Evolutionary conservation across 169 alveolate species (phyloP), one percentile per base, ranked within the genome.

Genomic region (Plasmodium cynomolgi): DNA sequence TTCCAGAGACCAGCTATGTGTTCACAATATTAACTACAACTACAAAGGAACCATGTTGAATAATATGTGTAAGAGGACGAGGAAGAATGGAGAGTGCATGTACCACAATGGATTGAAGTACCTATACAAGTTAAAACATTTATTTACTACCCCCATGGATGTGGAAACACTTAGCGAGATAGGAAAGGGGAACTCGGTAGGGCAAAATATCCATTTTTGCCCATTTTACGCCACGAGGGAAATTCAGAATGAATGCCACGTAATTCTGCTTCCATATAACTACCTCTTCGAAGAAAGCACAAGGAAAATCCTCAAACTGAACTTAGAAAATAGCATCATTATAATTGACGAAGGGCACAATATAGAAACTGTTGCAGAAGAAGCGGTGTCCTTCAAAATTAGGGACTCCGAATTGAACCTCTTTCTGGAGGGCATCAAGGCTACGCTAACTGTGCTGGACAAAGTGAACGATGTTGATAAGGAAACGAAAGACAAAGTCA

Each of bases 311-410:
- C 80, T 97, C 84, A 96, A 97, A 50, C 85, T 98, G 6, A 92
- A 96, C 58, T 85, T 98, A 47, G 91, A 96, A 31, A 96, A 98
- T 88, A 80, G 98, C 11, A 95, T 98, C 23, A 88, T 98, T 26
- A 97, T 98, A 50, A 97, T 98, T 56, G 99, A 98, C 93, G 99
- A 98, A 93, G 99, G 99, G 15, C 99, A 98, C 92, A 98, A 98
- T 95, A 96, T 98, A 15, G 99, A 97, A 74, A 84, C 93, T 17
- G 97, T 97, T 26, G 98, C 99, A 7, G 99, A 98, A 88, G 97
- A 93, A 23, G 99, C 98, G 2, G 97, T 96, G 31, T 96, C 98
- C 0, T 97, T 96, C 82, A 90, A 84, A 68, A 58, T 96, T 34
- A 93, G 92, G 85, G 97, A 95, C 79, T 74, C 96, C 11, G 96